phyloP scores from a whole-genome alignment of 202 grass and related monocot genomes.

The Setaria italica region DNA sequence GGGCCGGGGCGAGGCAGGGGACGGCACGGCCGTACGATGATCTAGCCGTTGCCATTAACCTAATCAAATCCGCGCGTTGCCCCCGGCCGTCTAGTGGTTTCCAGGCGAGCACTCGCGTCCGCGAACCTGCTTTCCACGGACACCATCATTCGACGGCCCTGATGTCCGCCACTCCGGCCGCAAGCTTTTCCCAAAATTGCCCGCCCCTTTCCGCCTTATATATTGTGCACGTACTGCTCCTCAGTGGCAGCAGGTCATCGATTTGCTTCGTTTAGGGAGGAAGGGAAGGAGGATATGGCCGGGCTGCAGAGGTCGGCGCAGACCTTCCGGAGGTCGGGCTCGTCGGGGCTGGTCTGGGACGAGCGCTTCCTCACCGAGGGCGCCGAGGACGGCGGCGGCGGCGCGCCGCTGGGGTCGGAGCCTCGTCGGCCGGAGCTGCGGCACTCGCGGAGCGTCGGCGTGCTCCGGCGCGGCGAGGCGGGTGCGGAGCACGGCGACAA shows the following conservation, averaged over 20 bases:
- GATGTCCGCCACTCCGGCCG: neutral
- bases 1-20: neutral
- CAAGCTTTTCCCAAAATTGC: neutral
- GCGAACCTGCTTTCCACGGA: neutral
- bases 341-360: constrained; percentile 77
- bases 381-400: neutral
- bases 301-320: constrained; percentile 69
- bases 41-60: neutral
- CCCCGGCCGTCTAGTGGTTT: constrained; percentile 11
- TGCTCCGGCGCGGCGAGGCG: neutral
- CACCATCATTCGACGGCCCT: constrained; percentile 28
- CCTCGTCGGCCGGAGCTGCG: constrained; percentile 44
- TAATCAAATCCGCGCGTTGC: neutral
- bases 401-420: neutral
- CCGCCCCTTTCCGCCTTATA: neutral
- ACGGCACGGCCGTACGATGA: neutral
- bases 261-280: neutral
- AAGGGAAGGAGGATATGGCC: constrained; percentile 34
- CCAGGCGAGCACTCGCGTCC: neutral
- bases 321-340: constrained; percentile 71
- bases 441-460: constrained; percentile 67
- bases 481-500: neutral
- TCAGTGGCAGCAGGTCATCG: no score
- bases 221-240: neutral
- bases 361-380: constrained; percentile 55